Evolutionary conservation across 163 green algal genomes (phyloP), one percentile per base, ranked within the genome.

Genomic region (Scenedesmus sp.): DNA sequence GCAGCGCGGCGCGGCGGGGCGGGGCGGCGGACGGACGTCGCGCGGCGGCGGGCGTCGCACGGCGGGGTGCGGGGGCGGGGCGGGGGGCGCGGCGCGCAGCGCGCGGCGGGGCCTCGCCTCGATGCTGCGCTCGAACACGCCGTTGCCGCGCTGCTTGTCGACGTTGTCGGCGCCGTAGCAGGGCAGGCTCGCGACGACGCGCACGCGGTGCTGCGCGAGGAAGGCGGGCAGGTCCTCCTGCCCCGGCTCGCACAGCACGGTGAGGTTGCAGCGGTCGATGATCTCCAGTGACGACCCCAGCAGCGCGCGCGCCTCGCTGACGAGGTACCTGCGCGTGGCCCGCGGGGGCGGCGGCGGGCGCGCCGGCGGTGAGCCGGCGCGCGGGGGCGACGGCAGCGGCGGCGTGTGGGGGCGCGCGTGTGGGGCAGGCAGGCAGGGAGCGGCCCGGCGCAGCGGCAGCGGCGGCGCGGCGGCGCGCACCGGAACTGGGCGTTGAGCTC

Each of bases 231-330:
- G 75, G 80, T 97, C 91, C 79, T 98, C 93, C 77, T 98, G 94
- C 0, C 94, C 95, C 0, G 93, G 93, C 86, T 98, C 96, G 71
- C 94, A 82, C 36, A 99, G 92, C 57, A 98, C 95, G 4, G 96
- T 99, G 7, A 99, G 87, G 87, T 99, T 99, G 90, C 96, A 99
- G 51, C 96, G 90, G 87, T 99, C 95, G 48, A 99, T 97, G 29
- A 98, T 92, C 2, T 50, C 5, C 18, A n/a, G n/a, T n/a, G n/a
- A n/a, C n/a, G n/a, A n/a, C 60, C 24, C 20, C 9, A 62, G 3
- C 17, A 69, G 53, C 20, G 36, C 34, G 26, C 72, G 48, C 9
- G 63, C 74, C 15, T 69, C 50, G 1, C 14, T 3, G 7, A 81
- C 63, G 3, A 81, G 74, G 63, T 57, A 44, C 34, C 74, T 81